phyloP scores from a whole-genome alignment of 108 stramenopile species.

The Stephanodiscus triporus region DNA sequence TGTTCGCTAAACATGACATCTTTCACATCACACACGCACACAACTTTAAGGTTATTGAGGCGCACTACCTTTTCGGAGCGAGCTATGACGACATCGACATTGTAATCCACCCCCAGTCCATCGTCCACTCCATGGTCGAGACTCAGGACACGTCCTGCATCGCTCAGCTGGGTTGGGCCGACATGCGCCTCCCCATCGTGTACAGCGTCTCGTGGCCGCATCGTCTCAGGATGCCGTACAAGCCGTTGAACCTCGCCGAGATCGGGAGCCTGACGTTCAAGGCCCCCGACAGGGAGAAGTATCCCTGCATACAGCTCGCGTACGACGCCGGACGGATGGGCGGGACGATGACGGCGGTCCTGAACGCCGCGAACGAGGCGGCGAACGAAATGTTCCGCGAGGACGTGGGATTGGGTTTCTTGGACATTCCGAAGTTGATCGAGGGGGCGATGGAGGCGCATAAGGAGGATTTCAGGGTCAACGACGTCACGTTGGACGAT shows the following conservation, averaged over 20 bases:
- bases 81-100: constrained; percentile 98
- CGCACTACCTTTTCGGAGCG: constrained; percentile 96
- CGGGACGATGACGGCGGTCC: constrained; percentile 96
- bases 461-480: constrained; percentile 85
- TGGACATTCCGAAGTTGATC: constrained; percentile 92
- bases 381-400: constrained; percentile 96
- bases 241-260: constrained; percentile 84
- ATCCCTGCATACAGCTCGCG: constrained; percentile 93
- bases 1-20: background rate
- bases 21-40: background rate
- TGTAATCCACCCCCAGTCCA: constrained; percentile 96
- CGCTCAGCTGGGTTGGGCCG: constrained; percentile 96
- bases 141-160: constrained; percentile 96
- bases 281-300: constrained; percentile 91
- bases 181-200: constrained; percentile 96
- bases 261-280: constrained; percentile 83
- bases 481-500: constrained; percentile 88
- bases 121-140: constrained; percentile 96
- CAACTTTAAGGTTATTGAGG: constrained; percentile 87
- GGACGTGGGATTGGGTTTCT: constrained; percentile 87
- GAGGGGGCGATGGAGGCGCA: constrained; percentile 95
- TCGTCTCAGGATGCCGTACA: constrained; percentile 92
- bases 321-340: constrained; percentile 92
- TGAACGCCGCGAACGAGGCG: constrained; percentile 96
- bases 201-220: constrained; percentile 97